Evolutionary conservation across 1,284 basidiomycete species (phyloP).

Genomic region (Earliella scabrosa): DNA sequence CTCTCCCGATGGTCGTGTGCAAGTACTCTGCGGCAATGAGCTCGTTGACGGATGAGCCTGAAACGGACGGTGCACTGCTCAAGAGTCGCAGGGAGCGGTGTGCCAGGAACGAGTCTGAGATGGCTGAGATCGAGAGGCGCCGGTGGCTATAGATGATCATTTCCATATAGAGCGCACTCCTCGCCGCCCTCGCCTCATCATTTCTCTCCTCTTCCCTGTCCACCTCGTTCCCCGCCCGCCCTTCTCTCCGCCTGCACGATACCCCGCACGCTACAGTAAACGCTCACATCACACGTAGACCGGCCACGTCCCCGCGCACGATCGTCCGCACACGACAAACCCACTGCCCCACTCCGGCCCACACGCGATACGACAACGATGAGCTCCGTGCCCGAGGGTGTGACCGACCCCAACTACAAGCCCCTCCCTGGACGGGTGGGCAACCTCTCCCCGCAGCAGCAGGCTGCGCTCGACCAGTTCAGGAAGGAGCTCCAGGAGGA

Average conservation of each 20-base stretch:
- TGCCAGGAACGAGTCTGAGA: too few species aligned
- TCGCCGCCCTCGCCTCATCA: conserved; percentile 13
- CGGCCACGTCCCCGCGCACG: background rate
- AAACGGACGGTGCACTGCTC: too few species aligned
- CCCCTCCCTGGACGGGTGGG: conserved; percentile 82
- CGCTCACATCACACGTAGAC: background rate
- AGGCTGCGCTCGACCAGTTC: conserved; percentile 75
- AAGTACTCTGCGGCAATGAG: too few species aligned
- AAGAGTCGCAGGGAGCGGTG: too few species aligned
- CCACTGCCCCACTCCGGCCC: background rate
- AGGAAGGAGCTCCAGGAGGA: conserved; percentile 70
- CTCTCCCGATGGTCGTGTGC: too few species aligned
- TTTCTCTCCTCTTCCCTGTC: conserved; percentile 2
- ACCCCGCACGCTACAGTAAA: background rate
- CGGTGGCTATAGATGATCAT: conserved; percentile 10
- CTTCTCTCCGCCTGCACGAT: background rate
- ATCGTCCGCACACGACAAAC: background rate
- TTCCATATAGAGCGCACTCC: conserved; percentile 18
- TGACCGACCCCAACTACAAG: conserved; percentile 71
- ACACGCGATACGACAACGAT: too few species aligned
- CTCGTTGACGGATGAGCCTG: too few species aligned
- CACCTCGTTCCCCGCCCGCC: background rate
- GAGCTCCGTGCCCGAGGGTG: conserved; percentile 59
- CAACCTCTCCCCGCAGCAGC: conserved; percentile 78
- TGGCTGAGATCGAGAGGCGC: background rate